Evolutionary conservation across 805 yeast species (phyloP).

Genomic region (Saccharomycopsis schoenii): DNA sequence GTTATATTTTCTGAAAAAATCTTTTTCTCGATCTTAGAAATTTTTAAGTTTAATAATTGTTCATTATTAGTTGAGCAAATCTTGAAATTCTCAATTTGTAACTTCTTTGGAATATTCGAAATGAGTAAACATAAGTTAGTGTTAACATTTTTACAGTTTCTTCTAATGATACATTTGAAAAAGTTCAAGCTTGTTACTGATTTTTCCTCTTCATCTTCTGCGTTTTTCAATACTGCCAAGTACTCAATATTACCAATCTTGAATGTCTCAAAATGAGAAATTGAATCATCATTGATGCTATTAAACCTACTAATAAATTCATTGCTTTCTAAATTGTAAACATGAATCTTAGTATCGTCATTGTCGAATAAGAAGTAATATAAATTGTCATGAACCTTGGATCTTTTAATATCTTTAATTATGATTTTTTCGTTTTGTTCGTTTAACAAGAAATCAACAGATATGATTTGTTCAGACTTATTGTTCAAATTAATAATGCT

Average conservation of each 20-base stretch:
- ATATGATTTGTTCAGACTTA: neutral
- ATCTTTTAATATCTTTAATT: neutral
- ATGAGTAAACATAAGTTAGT: neutral
- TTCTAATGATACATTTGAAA: slow-evolving; percentile 15
- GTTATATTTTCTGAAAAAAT: neutral
- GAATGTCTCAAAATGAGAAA: slow-evolving; percentile 4
- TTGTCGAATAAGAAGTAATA: slow-evolving; percentile 3
- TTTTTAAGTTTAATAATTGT: neutral
- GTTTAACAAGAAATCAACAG: neutral
- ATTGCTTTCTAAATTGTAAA: slow-evolving; percentile 2
- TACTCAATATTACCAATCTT: slow-evolving; percentile 11
- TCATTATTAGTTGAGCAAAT: neutral
- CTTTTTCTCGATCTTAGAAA: neutral
- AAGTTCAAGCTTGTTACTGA: neutral
- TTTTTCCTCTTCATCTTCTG: neutral
- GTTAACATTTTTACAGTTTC: slow-evolving; percentile 11
- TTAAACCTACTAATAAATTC: slow-evolving; percentile 8
- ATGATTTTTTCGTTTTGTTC: neutral
- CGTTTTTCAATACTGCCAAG: neutral
- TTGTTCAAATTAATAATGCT: neutral
- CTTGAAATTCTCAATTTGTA: neutral
- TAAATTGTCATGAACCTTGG: slow-evolving; percentile 6
- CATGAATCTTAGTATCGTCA: slow-evolving; percentile 9
- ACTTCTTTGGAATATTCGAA: neutral
- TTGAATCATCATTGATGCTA: neutral